Percentiles rank a stretch among this genome's conserved stretches.
Evolutionary conservation across 257 asterid species (phyloP).

Genomic region (Oldenlandia corymbosa): DNA sequence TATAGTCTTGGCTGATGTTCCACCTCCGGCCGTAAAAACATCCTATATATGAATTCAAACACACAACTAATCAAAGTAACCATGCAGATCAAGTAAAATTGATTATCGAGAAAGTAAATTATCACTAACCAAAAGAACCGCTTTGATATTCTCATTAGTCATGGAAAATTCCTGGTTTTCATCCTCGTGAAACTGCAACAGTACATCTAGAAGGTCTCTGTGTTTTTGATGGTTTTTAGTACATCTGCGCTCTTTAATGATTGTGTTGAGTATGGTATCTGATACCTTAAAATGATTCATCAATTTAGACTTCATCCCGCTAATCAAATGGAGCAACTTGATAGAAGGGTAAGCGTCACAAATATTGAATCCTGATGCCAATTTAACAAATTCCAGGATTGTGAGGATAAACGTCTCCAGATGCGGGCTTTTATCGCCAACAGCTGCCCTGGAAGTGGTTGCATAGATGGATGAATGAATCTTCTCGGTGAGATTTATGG

Average conservation of each 20-base stretch:
- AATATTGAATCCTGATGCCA: conserved; percentile 1
- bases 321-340: neutral
- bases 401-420: neutral
- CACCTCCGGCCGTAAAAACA: conserved; percentile 1
- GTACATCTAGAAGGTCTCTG: conserved; percentile 1
- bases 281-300: neutral
- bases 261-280: neutral
- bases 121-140: conserved; percentile 4
- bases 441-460: neutral
- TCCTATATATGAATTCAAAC: neutral
- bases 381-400: neutral
- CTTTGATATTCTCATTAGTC: neutral
- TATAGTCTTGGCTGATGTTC: conserved; percentile 2
- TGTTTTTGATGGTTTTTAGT: neutral
- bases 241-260: neutral
- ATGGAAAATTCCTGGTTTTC: neutral
- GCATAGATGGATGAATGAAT: neutral
- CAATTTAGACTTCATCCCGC: no score
- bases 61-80: neutral
- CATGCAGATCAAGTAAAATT: no score
- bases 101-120: neutral
- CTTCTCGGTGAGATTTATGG: neutral
- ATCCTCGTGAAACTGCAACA: neutral
- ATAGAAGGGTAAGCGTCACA: neutral
- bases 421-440: neutral